These are phyloP conservation scores for Polygonum maritimum DNA, from an alignment of 148 eudicot genomes.

Conservation along the genomic window DNA sequence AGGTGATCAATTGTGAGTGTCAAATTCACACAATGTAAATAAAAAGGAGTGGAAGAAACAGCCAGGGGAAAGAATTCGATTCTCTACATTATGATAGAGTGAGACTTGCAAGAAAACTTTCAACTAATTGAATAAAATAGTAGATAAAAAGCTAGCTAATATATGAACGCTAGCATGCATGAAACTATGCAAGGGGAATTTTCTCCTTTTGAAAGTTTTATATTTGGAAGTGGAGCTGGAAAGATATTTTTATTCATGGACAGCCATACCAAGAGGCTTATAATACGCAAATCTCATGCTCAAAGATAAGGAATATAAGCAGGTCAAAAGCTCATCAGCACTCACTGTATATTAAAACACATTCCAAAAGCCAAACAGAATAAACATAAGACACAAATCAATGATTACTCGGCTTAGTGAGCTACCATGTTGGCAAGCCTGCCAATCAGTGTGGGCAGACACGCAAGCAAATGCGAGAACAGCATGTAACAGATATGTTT, in stretches of 20 bases:
- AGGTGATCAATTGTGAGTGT: neutral
- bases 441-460: neutral
- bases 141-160: neutral
- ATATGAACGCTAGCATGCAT: neutral
- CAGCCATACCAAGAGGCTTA: constrained; percentile 22
- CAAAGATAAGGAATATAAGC: constrained; percentile 28
- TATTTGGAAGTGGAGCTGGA: neutral
- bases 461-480: neutral
- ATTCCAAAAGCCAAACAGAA: constrained; percentile 19
- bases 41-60: neutral
- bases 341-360: constrained; percentile 14
- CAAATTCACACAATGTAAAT: neutral
- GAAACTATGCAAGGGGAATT: neutral
- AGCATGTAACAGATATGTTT: constrained; percentile 1
- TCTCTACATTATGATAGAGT: neutral
- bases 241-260: constrained; percentile 17
- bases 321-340: constrained; percentile 26
- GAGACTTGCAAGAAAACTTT: neutral
- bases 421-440: neutral
- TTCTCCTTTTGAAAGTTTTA: neutral
- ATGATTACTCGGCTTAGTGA: neutral
- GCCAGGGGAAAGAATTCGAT: neutral
- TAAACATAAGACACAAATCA: constrained; percentile 6
- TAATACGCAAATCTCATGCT: constrained; percentile 11
- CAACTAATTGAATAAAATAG: neutral